Base-by-base conservation (phyloP, 306 rosid genomes). In the Gastrolobium bilobum region DNA sequence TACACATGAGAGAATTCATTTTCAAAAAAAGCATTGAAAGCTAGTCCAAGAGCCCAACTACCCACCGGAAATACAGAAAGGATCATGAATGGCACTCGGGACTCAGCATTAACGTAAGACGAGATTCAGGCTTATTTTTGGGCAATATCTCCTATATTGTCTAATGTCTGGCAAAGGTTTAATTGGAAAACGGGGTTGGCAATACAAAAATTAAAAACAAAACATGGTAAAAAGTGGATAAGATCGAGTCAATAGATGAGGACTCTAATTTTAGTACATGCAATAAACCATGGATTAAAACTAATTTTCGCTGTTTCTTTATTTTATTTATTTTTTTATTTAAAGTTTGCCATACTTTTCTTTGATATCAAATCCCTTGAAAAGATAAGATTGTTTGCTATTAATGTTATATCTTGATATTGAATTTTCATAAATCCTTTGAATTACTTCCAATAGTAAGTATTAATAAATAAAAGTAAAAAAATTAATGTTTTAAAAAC, bases 51-150 rank as follows among this genome's bases (percentile, higher is more conserved):
- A n/a, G n/a, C n/a, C n/a, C n/a, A 91, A 89, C 94, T 0, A 82
- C 96, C 87, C 82, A 57, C 97, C 89, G 89, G 82, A 82, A 78
- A 79, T 62, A 59, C 87, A 81, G 93, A 79, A 48, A 4, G 40
- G 50, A 46, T 4, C 44, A 74, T 75, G 42, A 78, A 84, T 78
- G 88, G 42, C 68, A 31, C 52, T 60, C 33, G 87, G 42, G 65
- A 31, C 52, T 60, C 33, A 1, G 5, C 73, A 10, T 52, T 71
- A 40, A 44, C 33, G 51, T 29, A 31, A 10, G 38, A 71, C 53
- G 0, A 52, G 13, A 62, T 63, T 38, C 48, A 10, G 66, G 47
- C 38, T 40, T 75, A 15, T 75, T 31, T 43, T 74, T 33, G 20
- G 59, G 68, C 69, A 44, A 31, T 58, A n/a, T 58, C 37, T 31